phyloP scores from a whole-genome alignment of 2,329 filamentous ascomycete genomes.

The Alternaria sp. region DNA sequence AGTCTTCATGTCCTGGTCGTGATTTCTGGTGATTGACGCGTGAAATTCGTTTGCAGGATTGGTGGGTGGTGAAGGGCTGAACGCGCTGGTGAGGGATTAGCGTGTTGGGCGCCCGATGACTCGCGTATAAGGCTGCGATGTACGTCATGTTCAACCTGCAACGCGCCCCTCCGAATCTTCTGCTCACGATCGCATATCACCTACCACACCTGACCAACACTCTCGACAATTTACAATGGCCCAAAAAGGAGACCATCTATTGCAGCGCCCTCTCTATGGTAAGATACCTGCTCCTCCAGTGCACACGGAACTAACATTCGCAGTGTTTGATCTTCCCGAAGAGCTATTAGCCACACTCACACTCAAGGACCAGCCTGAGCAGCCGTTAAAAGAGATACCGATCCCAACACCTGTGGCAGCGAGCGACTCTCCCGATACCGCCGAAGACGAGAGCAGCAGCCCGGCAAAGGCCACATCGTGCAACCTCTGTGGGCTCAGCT shows the following conservation, averaged over 20 bases:
- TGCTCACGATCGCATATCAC: not conserved
- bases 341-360: slow-evolving; percentile 74
- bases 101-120: not conserved
- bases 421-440: slow-evolving; percentile 42
- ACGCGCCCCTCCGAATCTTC: slow-evolving; percentile 13
- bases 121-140: not conserved
- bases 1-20: not conserved
- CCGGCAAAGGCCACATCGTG: slow-evolving; percentile 73
- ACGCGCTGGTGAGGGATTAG: not conserved
- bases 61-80: not conserved
- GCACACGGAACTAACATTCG: slow-evolving; percentile 15
- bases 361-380: slow-evolving; percentile 54
- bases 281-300: not conserved
- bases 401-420: slow-evolving; percentile 10
- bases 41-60: not conserved
- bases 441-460: slow-evolving; percentile 48
- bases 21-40: not conserved
- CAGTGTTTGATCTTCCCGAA: slow-evolving; percentile 82
- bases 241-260: slow-evolving; percentile 38
- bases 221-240: slow-evolving; percentile 26
- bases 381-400: slow-evolving; percentile 21
- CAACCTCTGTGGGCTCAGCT: slow-evolving; percentile 76
- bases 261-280: slow-evolving; percentile 50
- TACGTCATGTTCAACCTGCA: slow-evolving; percentile 10
- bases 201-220: not conserved